Conservation (phyloP, 768 basidiomycete species). For the Cystobasidium onofrii region DNA sequence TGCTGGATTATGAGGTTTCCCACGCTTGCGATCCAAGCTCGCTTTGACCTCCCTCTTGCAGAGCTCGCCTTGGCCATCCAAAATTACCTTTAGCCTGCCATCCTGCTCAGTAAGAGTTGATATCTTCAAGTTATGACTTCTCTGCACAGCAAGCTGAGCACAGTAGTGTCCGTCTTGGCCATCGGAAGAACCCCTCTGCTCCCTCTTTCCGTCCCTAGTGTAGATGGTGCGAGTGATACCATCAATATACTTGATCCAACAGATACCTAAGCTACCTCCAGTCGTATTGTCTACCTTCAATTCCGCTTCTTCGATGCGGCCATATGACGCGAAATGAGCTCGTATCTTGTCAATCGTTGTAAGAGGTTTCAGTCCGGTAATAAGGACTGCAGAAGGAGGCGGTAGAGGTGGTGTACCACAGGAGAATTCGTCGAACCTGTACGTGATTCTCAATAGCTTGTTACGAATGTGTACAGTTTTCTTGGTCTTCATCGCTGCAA, state of each 20-base stretch:
- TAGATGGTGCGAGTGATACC: slow-evolving; percentile 18
- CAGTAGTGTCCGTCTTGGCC: slow-evolving; percentile 33
- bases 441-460: slow-evolving; percentile 51
- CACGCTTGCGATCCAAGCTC: neutral
- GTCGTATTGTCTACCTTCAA: slow-evolving; percentile 68
- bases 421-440: slow-evolving; percentile 72
- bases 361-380: slow-evolving; percentile 64
- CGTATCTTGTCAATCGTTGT: slow-evolving; percentile 61
- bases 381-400: slow-evolving; percentile 54
- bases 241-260: slow-evolving; percentile 58
- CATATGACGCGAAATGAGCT: slow-evolving; percentile 59
- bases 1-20: neutral
- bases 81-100: neutral
- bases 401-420: slow-evolving; percentile 64
- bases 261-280: slow-evolving; percentile 74
- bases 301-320: slow-evolving; percentile 60
- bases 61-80: slow-evolving; percentile 6
- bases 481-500: slow-evolving; percentile 43
- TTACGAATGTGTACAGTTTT: neutral
- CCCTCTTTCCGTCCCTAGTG: neutral
- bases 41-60: neutral
- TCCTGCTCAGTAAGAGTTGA: neutral
- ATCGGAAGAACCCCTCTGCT: slow-evolving; percentile 5
- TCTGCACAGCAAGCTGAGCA: neutral
- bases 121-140: neutral